Percentiles rank a stretch among this genome's conserved stretches.
These are phyloP conservation scores for Orbilia ellipsospora DNA, from an alignment of 2,329 filamentous ascomycete genomes.

Conservation along the genomic window DNA sequence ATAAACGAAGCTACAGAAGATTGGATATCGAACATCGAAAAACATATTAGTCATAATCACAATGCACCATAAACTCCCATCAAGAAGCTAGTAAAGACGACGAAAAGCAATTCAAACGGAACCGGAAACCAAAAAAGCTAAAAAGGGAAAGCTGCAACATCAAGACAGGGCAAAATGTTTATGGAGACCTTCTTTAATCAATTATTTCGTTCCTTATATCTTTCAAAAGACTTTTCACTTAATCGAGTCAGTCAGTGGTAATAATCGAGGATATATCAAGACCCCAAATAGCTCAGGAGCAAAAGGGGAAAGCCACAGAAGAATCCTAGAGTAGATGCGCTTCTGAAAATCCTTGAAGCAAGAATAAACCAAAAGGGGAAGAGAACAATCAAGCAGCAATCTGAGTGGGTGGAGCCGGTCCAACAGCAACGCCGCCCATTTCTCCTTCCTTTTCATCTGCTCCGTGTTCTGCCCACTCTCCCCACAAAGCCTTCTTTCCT, in stretches of 20 bases:
- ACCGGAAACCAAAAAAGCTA: background rate
- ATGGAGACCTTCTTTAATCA: background rate
- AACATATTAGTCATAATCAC: background rate
- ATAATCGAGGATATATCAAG: background rate
- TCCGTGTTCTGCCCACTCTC: constrained; percentile 85
- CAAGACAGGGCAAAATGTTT: background rate
- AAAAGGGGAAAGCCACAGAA: background rate
- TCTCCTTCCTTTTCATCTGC: constrained; percentile 61
- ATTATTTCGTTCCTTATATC: background rate
- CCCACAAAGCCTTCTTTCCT: constrained; percentile 96
- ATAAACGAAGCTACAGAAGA: too few species aligned
- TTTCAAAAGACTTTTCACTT: constrained; percentile 1
- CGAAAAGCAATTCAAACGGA: background rate
- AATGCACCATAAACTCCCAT: background rate
- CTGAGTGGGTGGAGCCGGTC: constrained; percentile 56
- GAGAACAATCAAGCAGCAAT: constrained; percentile 25
- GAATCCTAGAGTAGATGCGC: background rate
- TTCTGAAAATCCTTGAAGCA: too few species aligned
- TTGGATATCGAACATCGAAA: too few species aligned
- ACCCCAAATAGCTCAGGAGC: background rate
- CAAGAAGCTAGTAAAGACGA: background rate
- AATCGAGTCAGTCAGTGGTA: background rate
- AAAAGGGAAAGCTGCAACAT: too few species aligned
- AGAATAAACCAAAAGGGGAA: too few species aligned
- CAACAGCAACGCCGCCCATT: constrained; percentile 49